Evolutionary conservation across 208 protist species (phyloP).

Genomic region (Acanthamoeba lugdunensis): DNA sequence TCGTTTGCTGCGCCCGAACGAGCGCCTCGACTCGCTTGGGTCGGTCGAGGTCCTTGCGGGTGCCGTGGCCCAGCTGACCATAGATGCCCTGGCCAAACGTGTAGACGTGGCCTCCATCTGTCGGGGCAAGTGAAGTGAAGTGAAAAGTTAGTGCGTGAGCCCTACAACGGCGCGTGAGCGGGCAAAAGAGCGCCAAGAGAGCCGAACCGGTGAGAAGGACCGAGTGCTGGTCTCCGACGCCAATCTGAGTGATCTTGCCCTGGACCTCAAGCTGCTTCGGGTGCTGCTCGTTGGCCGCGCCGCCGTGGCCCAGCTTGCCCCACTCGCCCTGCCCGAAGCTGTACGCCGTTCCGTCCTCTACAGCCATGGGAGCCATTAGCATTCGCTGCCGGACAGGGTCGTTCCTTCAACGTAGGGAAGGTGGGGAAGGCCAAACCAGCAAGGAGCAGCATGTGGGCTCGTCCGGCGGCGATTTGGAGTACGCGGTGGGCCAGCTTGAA

Average conservation of each 20-base stretch:
- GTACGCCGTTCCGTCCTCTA: conserved; percentile 22
- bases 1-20: conserved; percentile 27
- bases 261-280: conserved; percentile 19
- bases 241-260: conserved; percentile 17
- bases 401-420: too few species aligned
- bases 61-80: conserved; percentile 55
- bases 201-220: conserved; percentile 20
- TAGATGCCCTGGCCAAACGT: conserved; percentile 53
- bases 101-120: conserved; percentile 42
- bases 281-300: not conserved
- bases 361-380: not conserved
- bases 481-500: not conserved
- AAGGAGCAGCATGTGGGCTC: not conserved
- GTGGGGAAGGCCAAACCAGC: not conserved
- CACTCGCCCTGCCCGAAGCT: conserved; percentile 41
- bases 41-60: not conserved
- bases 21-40: conserved; percentile 27
- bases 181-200: not conserved
- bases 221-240: conserved; percentile 50
- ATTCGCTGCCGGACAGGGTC: not conserved
- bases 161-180: not conserved
- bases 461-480: conserved; percentile 24
- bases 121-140: too few species aligned
- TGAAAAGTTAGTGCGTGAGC: too few species aligned
- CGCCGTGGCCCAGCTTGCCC: conserved; percentile 38